These are phyloP conservation scores for Nemania bipapillata DNA, from an alignment of 2,329 filamentous ascomycete genomes.

Conservation along the genomic window DNA sequence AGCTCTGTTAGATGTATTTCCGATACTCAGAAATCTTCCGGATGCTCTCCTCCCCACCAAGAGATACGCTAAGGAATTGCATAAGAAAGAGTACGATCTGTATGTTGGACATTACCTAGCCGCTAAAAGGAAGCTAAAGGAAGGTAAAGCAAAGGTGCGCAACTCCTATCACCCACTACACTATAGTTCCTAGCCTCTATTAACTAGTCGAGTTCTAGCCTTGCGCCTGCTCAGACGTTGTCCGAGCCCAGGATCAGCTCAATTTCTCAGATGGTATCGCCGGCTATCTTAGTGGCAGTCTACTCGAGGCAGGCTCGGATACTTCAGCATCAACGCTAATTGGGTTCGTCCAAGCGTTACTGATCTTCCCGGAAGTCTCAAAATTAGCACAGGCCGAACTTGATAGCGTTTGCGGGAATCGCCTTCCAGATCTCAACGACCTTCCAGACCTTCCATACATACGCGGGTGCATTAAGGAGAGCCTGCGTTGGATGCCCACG, in stretches of 20 bases:
- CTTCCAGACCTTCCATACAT: constrained; percentile 59
- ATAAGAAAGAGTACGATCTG: constrained; percentile 56
- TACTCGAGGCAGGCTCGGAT: constrained; percentile 53
- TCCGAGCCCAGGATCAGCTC: constrained; percentile 50
- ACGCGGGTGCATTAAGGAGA: constrained; percentile 58
- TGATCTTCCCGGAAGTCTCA: constrained; percentile 53
- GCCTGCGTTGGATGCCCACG: constrained; percentile 58
- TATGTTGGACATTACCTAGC: constrained; percentile 57
- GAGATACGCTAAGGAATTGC: constrained; percentile 56
- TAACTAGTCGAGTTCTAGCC: constrained; percentile 39
- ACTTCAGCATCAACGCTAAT: constrained; percentile 54
- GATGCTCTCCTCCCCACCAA: constrained; percentile 55
- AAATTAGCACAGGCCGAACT: constrained; percentile 48
- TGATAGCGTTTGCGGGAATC: constrained; percentile 56
- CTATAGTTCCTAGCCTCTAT: neutral
- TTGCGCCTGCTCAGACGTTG: constrained; percentile 47
- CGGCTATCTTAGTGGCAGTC: constrained; percentile 47
- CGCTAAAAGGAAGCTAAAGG: constrained; percentile 51
- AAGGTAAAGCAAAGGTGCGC: constrained; percentile 45
- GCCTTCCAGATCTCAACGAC: constrained; percentile 58
- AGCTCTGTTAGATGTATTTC: constrained; percentile 60
- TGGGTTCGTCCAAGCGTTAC: constrained; percentile 56
- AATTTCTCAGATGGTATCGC: constrained; percentile 51
- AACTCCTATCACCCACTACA: neutral
- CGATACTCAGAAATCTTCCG: constrained; percentile 58